Conservation (phyloP, 2,329 filamentous ascomycete genomes). For the Endothia cerciana region DNA sequence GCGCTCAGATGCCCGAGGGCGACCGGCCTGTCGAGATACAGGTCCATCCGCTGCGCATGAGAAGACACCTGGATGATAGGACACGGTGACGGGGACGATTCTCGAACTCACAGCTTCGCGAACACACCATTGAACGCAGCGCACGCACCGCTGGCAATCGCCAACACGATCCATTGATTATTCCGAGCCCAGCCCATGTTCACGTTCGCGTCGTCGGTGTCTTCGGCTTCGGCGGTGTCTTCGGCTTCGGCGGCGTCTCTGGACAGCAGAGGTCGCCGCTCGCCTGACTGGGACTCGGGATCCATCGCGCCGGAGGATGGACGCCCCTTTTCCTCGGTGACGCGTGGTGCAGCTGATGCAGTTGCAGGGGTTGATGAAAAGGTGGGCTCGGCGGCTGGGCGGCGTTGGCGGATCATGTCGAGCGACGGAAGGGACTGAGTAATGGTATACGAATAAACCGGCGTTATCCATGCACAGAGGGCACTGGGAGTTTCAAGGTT, state of each 20-base stretch:
- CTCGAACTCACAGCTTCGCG: constrained; percentile 72
- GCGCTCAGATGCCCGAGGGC: not conserved
- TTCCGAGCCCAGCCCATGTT: constrained; percentile 36
- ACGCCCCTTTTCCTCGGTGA: constrained; percentile 12
- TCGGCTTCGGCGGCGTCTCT: constrained; percentile 14
- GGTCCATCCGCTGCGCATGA: not conserved
- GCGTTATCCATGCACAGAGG: constrained; percentile 4
- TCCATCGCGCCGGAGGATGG: constrained; percentile 1
- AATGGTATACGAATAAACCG: not conserved
- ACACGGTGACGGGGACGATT: not conserved
- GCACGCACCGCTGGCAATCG: constrained; percentile 74
- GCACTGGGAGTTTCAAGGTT: not conserved
- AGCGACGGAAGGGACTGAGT: constrained; percentile 17
- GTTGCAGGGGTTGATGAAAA: constrained; percentile 22
- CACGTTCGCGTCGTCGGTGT: constrained; percentile 17
- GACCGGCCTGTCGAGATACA: not conserved
- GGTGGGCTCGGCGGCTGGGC: constrained; percentile 27
- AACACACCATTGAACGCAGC: constrained; percentile 83
- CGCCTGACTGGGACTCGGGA: constrained; percentile 23
- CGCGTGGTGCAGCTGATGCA: constrained; percentile 14
- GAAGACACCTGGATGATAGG: not conserved
- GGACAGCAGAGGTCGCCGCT: constrained; percentile 34
- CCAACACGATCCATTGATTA: constrained; percentile 68
- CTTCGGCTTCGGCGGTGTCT: constrained; percentile 7
- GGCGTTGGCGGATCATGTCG: constrained; percentile 33